These are phyloP conservation scores for Apiotrichum domesticum DNA, from an alignment of 1,284 basidiomycete species.

Conservation along the genomic window DNA sequence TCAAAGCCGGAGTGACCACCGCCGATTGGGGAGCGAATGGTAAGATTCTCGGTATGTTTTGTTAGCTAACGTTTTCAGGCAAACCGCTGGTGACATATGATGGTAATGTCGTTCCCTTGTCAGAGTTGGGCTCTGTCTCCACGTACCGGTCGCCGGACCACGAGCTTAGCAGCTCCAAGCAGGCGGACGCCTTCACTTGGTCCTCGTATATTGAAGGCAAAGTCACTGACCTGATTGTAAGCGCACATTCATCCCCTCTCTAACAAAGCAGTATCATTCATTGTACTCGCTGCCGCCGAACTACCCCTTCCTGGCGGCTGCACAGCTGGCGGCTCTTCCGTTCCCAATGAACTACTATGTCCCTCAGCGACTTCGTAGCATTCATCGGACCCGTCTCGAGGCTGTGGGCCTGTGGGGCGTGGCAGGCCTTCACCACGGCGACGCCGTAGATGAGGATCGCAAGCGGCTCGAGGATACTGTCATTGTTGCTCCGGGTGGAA, in stretches of 20 bases:
- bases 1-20: constrained; percentile 15
- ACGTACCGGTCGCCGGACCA: constrained; percentile 27
- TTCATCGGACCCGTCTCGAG: constrained; percentile 31
- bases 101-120: constrained; percentile 11
- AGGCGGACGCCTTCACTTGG: constrained; percentile 33
- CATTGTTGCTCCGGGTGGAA: constrained; percentile 37
- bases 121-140: constrained; percentile 24
- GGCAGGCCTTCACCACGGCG: constrained; percentile 23
- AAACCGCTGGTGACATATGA: constrained; percentile 29
- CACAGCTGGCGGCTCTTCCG: constrained; percentile 24
- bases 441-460: constrained; percentile 30
- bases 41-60: background rate
- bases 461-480: constrained; percentile 26
- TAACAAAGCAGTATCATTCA: constrained; percentile 34
- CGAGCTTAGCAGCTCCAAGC: constrained; percentile 19
- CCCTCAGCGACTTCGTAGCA: constrained; percentile 34
- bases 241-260: constrained; percentile 5
- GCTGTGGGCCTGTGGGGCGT: constrained; percentile 41
- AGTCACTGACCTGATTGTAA: constrained; percentile 38
- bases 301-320: constrained; percentile 27
- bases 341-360: constrained; percentile 40
- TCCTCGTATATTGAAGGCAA: constrained; percentile 38
- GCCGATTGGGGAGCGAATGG: constrained; percentile 30
- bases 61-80: constrained; percentile 13
- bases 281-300: constrained; percentile 42